Base-by-base conservation (phyloP, 2,329 filamentous ascomycete species). In the Fusarium sp. region DNA sequence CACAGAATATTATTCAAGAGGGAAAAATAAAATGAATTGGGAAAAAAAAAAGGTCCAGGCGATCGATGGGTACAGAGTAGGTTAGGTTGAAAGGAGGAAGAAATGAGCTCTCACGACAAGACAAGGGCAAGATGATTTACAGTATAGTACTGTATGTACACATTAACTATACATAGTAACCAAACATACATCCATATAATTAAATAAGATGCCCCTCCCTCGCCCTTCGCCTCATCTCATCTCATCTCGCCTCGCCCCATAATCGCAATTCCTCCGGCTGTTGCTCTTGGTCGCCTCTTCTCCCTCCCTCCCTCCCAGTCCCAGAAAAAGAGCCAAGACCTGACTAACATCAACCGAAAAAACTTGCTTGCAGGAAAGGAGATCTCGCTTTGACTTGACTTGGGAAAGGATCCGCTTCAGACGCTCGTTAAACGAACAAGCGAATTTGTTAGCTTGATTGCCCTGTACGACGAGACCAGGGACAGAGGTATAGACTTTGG, bases 401-500 rank as follows among this genome's bases (percentile, higher is more conserved):
- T 37, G 34, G 34, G 34, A n/a, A 11, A 14, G 25, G 31, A 52
- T 52, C 49, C 49, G 49, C 49, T 52, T 42, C 37, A 42, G 34
- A 52, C 37, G 26, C 49, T 23, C 49, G 49, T 39, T 52, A 26
- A 25, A 52, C 34, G 23, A 66, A 56, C 68, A 71, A 71, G 58
- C 58, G 58, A 55, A 46, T 25, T 45, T 30, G 21, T 58, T 69
- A 58, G 67, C 62, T 69, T 62, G 52, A 69, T 70, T 69, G 62
- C 67, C 67, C 67, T 71, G 66, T 58, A 70, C 68, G 42, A 72
- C 69, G 46, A 50, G 50, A 48, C 46, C 42, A 54, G 66, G 66
- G 61, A 23, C 18, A 51, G 23, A 52, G 21, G 26, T 52, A 16
- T 41, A 16, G 56, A 34, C 66, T 50, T 44, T 67, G 61, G 16